Conservation (phyloP, 371 early-diverging fungal species). For the Gilbertella persicaria region DNA sequence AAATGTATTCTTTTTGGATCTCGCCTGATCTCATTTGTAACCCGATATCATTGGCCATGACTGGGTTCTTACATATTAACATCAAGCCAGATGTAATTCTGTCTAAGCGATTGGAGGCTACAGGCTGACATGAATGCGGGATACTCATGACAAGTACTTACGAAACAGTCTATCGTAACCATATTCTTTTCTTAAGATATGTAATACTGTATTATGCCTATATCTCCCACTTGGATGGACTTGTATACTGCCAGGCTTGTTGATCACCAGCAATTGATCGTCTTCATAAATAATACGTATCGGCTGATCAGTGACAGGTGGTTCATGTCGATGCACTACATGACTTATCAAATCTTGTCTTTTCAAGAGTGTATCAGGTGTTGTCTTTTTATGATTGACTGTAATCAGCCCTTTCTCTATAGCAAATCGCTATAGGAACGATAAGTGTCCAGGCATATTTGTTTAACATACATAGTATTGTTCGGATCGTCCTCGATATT, state of each 20-base stretch:
- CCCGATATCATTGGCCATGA: conserved; percentile 65
- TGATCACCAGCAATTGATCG: conserved; percentile 75
- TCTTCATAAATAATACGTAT: conserved; percentile 65
- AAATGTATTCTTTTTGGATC: conserved; percentile 87
- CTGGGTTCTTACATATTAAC: conserved; percentile 71
- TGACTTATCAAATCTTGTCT: conserved; percentile 82
- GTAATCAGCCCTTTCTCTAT: conserved; percentile 79
- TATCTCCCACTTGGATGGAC: conserved; percentile 83
- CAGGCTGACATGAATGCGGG: neutral
- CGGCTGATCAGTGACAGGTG: conserved; percentile 74
- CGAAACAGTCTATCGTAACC: conserved; percentile 68
- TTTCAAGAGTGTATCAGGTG: conserved; percentile 54
- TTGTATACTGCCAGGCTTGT: conserved; percentile 91
- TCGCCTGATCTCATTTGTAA: conserved; percentile 60
- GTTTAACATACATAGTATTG: conserved; percentile 73
- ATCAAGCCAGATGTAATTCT: conserved; percentile 91
- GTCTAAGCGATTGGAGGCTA: conserved; percentile 89
- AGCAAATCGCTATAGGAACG: conserved; percentile 59
- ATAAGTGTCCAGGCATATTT: neutral
- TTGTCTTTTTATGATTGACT: conserved; percentile 67
- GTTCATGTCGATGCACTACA: conserved; percentile 93
- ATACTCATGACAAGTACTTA: conserved; percentile 39
- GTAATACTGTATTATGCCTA: conserved; percentile 82
- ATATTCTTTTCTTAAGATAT: conserved; percentile 73
- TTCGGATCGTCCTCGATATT: conserved; percentile 85